These are phyloP conservation scores for Aspergillus felis DNA, from an alignment of 2,329 filamentous ascomycete species.

Conservation along the genomic window DNA sequence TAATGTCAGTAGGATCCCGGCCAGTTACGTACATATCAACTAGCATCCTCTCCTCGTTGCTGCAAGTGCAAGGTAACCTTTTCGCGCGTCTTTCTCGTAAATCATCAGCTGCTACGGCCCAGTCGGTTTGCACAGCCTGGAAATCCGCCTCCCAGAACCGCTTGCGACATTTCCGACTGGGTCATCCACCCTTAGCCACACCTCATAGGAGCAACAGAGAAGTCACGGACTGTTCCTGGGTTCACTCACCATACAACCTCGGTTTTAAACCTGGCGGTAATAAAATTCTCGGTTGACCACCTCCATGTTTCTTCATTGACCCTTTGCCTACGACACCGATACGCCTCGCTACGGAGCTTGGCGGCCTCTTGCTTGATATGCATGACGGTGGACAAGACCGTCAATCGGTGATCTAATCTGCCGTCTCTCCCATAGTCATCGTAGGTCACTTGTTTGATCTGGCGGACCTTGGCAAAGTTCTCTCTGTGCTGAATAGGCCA, in stretches of 20 bases:
- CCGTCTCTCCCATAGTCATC: not conserved
- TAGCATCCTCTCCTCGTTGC: not conserved
- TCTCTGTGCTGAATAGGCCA: not conserved
- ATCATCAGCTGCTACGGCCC: not conserved
- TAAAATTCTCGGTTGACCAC: too few relatives aligned
- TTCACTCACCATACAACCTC: not conserved
- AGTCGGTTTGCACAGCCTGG: not conserved
- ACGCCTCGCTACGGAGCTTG: too few relatives aligned
- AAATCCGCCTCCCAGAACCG: conserved; percentile 1
- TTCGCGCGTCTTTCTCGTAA: too few relatives aligned
- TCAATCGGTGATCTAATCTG: too few relatives aligned
- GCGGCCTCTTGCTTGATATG: too few relatives aligned
- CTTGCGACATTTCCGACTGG: not conserved
- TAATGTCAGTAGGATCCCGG: not conserved
- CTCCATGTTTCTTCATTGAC: too few relatives aligned
- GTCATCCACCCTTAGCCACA: too few relatives aligned
- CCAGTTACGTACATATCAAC: not conserved
- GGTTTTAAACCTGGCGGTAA: too few relatives aligned
- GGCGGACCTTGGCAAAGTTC: not conserved
- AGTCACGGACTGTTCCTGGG: not conserved
- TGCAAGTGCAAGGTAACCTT: not conserved
- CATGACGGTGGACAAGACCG: too few relatives aligned
- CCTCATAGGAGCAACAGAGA: not conserved
- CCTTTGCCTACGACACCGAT: too few relatives aligned
- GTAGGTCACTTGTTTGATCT: conserved; percentile 1